Evolutionary conservation across 139 green algal genomes (phyloP), one percentile per base, ranked within the genome.

Genomic region (Chlorella sp.): DNA sequence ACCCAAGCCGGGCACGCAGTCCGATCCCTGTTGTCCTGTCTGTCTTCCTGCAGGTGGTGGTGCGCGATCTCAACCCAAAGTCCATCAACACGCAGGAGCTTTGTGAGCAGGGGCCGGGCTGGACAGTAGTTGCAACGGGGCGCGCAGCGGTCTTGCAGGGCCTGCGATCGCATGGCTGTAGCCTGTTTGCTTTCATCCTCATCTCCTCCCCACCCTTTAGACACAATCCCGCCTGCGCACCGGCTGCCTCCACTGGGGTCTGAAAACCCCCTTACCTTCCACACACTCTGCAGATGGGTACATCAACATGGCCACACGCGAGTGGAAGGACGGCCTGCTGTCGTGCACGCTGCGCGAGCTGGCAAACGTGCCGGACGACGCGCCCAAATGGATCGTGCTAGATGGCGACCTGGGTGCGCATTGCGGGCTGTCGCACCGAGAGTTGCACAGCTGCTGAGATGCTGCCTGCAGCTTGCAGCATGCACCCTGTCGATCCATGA

Each of bases 371-470:
- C 70, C 83, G 16, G 90, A 89, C 81, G 93, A 94, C 90, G 95
- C 95, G 88, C 95, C 97, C 88, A 94, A 98, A 89, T 98, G 95
- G 95, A 98, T 98, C 82, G 92, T 98, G 67, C 92, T 98, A 70
- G 95, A 98, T 69, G 95, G 95, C 44, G 95, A 98, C 90, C 96
- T 98, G 83, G 95, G 77, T 83, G 60, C 11, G 77, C 13, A 26
- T 11, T 20, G 70, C 67, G 46, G 70, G 7, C 36, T 32, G 19
- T 34, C n/a, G n/a, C n/a, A n/a, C n/a, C n/a, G n/a, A n/a, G n/a
- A n/a, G n/a, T n/a, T n/a, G n/a, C n/a, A n/a, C n/a, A n/a, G n/a
- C n/a, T n/a, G n/a, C n/a, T n/a, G n/a, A n/a, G n/a, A n/a, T n/a
- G n/a, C n/a, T n/a, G n/a, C n/a, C n/a, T n/a, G n/a, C n/a, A n/a